Conservation (phyloP, 305 asterid species). For the Ajuga reptans region DNA sequence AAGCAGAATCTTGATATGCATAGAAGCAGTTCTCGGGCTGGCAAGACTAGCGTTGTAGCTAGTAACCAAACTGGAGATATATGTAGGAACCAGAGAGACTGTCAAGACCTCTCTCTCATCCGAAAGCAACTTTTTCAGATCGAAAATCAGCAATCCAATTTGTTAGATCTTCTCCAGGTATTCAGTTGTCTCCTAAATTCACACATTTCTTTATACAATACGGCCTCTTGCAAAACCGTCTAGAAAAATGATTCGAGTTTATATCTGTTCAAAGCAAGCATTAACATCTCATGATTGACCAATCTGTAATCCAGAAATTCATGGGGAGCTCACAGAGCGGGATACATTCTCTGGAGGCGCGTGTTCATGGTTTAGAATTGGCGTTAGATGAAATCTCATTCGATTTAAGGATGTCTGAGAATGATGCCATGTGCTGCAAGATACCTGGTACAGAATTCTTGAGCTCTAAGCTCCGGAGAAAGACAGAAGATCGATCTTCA, state of each 20-base stretch:
- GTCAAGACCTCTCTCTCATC: conserved; percentile 57
- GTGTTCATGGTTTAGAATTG: conserved; percentile 69
- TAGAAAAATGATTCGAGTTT: no score
- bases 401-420: conserved; percentile 54
- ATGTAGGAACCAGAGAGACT: conserved; percentile 38
- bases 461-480: conserved; percentile 62
- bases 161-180: conserved; percentile 77
- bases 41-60: conserved; percentile 34
- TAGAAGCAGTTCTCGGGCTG: conserved; percentile 34
- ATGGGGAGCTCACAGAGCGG: conserved; percentile 79
- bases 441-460: conserved; percentile 63
- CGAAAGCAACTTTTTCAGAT: conserved; percentile 74
- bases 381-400: conserved; percentile 76
- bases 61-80: conserved; percentile 41
- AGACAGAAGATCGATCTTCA: conserved; percentile 31
- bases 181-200: neutral
- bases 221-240: no score
- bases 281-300: neutral
- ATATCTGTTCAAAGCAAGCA: neutral
- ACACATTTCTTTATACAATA: neutral
- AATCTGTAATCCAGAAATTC: conserved; percentile 36
- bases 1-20: conserved; percentile 17
- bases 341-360: conserved; percentile 63
- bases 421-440: conserved; percentile 46
- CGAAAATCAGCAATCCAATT: conserved; percentile 71